Base-by-base conservation (phyloP, 2,329 filamentous ascomycete species). In the Cladophialophora yegresii region DNA sequence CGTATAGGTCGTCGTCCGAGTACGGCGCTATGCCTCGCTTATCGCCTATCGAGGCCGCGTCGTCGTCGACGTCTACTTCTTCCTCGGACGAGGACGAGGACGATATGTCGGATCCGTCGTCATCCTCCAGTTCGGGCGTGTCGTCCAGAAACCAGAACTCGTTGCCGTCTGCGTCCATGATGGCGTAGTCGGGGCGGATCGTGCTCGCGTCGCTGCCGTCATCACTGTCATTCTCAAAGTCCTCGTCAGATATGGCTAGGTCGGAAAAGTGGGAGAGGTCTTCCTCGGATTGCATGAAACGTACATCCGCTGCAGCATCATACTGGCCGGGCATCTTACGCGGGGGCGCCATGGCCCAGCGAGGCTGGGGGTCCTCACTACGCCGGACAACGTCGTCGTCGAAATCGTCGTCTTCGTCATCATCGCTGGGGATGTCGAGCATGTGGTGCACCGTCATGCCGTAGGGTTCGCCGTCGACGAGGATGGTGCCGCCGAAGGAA, bases 401-500 rank as follows among this genome's bases (percentile, higher is more conserved):
- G 13, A 75, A 76, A 30, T 73, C 74, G 4, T 80, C 78, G 3
- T 76, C 78, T 43, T 85, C 83, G 50, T 84, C 82, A 51, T 84
- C 82, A 51, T 84, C 82, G 63, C 83, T 84, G 10, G 84, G 80
- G 12, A 80, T 78, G 71, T 97, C 93, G 2, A 98, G 85, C 87
- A 98, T 93, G 76, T 98, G 93, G 73, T 98, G 93, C 0, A 98
- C 93, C 23, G 92, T 97, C 91, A 98, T 95, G 12, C 93, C 93
- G 72, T 92, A 95, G 0, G 91, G 86, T 75, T 89, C 87, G 61
- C 90, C 87, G 73, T 98, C 92, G 1, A 98, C 87, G 33, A 95
- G 80, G 47, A 98, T 87, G 3, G 96, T 83, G 8, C 93, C 93
- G 12, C 93, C 93, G 70, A 96, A 92, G 33, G 92, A 96, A 2